phyloP scores from a whole-genome alignment of 2,329 filamentous ascomycete genomes.

The Clonostachys sp. region DNA sequence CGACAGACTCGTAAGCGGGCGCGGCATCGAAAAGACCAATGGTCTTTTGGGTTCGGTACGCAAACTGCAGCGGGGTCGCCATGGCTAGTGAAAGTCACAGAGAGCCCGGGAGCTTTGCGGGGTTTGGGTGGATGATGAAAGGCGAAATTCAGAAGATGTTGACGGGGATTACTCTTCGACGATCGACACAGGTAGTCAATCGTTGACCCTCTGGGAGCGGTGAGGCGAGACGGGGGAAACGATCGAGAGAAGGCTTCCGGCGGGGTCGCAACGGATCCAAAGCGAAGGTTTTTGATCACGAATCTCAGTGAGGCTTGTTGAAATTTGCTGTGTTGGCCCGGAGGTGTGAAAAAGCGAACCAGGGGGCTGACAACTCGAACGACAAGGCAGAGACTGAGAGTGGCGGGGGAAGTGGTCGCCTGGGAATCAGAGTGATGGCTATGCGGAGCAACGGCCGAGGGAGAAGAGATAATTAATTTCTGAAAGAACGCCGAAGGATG shows the following conservation, averaged over 20 bases:
- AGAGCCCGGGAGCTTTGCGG: slow-evolving; percentile 14
- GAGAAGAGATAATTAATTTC: slow-evolving; percentile 26
- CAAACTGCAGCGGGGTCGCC: slow-evolving; percentile 90
- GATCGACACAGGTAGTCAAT: background rate
- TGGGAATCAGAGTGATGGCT: no score
- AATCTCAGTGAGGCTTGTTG: no score
- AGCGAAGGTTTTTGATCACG: no score
- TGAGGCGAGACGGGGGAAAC: no score
- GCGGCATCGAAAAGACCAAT: slow-evolving; percentile 91
- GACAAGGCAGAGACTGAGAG: background rate
- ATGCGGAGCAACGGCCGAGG: slow-evolving; percentile 3
- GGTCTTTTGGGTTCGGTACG: slow-evolving; percentile 93
- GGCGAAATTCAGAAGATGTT: slow-evolving; percentile 6
- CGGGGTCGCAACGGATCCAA: no score
- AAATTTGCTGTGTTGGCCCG: no score
- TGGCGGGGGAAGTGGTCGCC: slow-evolving; percentile 7
- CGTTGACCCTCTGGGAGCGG: slow-evolving; percentile 4
- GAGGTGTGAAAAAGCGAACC: no score
- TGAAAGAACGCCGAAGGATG: slow-evolving; percentile 16
- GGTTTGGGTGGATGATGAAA: slow-evolving; percentile 1
- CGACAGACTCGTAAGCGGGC: slow-evolving; percentile 79
- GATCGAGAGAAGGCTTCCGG: no score
- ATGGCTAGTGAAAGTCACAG: slow-evolving; percentile 94
- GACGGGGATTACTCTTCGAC: background rate
- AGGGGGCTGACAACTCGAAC: no score